Conservation (phyloP, 2,329 filamentous ascomycete genomes). For the Sclerotinia nivalis region DNA sequence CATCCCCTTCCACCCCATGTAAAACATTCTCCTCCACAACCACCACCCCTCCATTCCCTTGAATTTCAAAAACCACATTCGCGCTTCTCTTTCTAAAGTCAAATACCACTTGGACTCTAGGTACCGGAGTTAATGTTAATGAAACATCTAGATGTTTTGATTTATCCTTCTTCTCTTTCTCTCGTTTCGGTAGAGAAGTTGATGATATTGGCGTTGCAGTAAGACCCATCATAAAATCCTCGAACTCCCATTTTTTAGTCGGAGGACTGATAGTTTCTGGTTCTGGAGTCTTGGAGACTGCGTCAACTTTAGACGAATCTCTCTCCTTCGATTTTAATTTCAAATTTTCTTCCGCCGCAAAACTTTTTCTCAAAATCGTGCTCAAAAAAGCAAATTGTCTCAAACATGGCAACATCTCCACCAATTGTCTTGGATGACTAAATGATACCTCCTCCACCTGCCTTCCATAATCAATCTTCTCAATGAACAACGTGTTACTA, state of each 20-base stretch:
- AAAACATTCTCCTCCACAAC: slow-evolving; percentile 39
- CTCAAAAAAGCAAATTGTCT: slow-evolving; percentile 75
- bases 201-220: neutral
- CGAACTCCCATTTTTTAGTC: slow-evolving; percentile 38
- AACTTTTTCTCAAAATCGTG: slow-evolving; percentile 62
- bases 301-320: neutral
- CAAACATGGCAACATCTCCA: slow-evolving; percentile 71
- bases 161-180: neutral
- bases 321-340: neutral
- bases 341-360: slow-evolving; percentile 40
- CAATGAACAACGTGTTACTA: slow-evolving; percentile 65
- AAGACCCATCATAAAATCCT: slow-evolving; percentile 35
- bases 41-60: slow-evolving; percentile 37
- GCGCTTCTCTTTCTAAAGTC: slow-evolving; percentile 34
- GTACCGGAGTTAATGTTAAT: slow-evolving; percentile 37
- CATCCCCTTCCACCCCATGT: slow-evolving; percentile 28
- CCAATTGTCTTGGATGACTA: slow-evolving; percentile 73
- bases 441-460: slow-evolving; percentile 70
- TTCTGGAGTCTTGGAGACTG: neutral
- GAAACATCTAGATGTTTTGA: slow-evolving; percentile 33
- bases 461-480: slow-evolving; percentile 72
- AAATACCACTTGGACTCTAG: slow-evolving; percentile 38
- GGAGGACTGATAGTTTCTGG: slow-evolving; percentile 7
- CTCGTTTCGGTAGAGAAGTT: slow-evolving; percentile 24
- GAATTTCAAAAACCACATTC: slow-evolving; percentile 40